Conservation (phyloP, 208 protist genomes). For the Trypanosoma lewisi region DNA sequence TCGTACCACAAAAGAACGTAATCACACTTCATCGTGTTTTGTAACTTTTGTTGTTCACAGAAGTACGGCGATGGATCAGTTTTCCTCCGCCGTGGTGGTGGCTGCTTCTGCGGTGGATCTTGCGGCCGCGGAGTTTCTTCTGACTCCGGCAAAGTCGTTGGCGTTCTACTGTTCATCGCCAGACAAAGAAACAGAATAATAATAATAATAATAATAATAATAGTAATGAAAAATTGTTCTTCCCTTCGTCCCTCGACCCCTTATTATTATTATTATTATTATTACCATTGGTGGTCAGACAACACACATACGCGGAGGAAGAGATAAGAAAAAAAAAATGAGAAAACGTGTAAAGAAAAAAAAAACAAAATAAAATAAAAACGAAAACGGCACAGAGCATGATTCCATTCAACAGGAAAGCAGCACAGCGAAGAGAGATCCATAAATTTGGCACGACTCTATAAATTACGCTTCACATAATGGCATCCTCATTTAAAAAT, state of each 20-base stretch:
- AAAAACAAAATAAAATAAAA: conserved; percentile 10
- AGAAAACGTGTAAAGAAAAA: conserved; percentile 8
- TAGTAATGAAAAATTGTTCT: neutral
- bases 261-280: too few relatives aligned
- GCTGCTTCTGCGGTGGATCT: neutral
- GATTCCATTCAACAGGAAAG: too few relatives aligned
- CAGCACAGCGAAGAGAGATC: too few relatives aligned
- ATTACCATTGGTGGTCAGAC: too few relatives aligned
- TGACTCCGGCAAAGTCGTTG: neutral
- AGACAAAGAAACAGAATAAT: neutral
- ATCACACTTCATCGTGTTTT: conserved; percentile 23
- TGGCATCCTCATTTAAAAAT: too few relatives aligned
- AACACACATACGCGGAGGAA: neutral
- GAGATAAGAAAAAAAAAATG: neutral
- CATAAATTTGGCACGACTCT: too few relatives aligned
- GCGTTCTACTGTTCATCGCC: neutral
- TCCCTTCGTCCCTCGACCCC: neutral
- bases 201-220: conserved; percentile 11
- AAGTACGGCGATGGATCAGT: conserved; percentile 7
- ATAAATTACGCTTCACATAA: too few relatives aligned
- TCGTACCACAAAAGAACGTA: conserved; percentile 33
- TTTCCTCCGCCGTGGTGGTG: neutral
- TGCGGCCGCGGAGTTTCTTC: neutral
- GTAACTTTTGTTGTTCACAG: conserved; percentile 18
- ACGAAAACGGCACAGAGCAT: too few relatives aligned